Percentiles rank a stretch among this genome's conserved stretches.
Evolutionary conservation across 768 basidiomycete genomes (phyloP).

Genomic region (Serendipita vermifera): DNA sequence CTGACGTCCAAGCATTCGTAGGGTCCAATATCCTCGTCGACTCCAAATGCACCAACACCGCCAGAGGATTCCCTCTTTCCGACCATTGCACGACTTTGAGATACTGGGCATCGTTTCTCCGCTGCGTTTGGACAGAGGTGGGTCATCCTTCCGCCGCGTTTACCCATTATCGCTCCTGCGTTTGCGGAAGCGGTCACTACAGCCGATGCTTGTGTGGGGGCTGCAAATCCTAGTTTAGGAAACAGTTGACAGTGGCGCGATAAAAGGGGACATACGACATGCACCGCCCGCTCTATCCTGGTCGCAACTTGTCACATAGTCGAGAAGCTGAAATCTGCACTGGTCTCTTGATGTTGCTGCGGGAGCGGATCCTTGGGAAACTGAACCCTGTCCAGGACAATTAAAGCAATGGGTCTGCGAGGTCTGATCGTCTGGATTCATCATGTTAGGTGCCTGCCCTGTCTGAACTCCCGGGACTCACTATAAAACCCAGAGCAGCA

Average conservation of each 20-base stretch:
- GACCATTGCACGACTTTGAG: background rate
- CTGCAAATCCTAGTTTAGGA: background rate
- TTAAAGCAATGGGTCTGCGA: slow-evolving; percentile 6
- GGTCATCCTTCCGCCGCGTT: background rate
- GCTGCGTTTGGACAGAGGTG: background rate
- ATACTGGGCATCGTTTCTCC: background rate
- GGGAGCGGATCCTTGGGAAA: background rate
- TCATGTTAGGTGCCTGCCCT: no score
- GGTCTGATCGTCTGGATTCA: background rate
- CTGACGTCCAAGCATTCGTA: background rate
- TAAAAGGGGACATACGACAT: background rate
- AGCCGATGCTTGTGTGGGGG: background rate
- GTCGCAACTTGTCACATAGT: background rate
- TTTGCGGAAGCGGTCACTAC: background rate
- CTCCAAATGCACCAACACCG: background rate
- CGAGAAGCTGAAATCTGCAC: background rate
- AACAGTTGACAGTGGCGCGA: no score
- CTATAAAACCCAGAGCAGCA: slow-evolving; percentile 1
- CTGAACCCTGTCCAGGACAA: slow-evolving; percentile 3
- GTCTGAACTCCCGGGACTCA: background rate
- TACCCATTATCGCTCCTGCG: background rate
- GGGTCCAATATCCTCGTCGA: background rate
- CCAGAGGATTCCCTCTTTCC: background rate
- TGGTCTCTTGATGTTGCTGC: background rate
- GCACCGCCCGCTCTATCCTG: background rate